Percentiles rank a stretch among this genome's conserved stretches.
These are phyloP conservation scores for Hypoxylon rickii DNA, from an alignment of 495 filamentous ascomycete genomes.

Conservation along the genomic window DNA sequence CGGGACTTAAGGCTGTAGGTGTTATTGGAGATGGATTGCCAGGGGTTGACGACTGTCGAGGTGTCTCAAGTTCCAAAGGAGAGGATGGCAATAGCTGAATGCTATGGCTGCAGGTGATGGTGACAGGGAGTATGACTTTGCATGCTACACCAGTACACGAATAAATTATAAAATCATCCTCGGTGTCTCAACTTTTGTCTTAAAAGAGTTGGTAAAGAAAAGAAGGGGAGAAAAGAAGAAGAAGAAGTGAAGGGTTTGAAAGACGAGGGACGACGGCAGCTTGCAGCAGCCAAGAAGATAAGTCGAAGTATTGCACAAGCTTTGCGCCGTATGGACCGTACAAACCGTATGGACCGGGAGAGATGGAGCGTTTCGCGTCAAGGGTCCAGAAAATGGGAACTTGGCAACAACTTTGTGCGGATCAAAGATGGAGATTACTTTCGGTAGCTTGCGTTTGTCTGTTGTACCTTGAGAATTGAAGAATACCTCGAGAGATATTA, in stretches of 20 bases:
- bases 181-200: not conserved
- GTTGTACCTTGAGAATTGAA: no score
- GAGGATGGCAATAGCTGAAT: slow-evolving; percentile 1
- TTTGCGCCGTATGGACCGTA: slow-evolving; percentile 3
- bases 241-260: slow-evolving; percentile 7
- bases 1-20: not conserved
- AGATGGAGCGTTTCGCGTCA: slow-evolving; percentile 26
- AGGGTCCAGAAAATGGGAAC: slow-evolving; percentile 27
- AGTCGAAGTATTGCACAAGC: slow-evolving; percentile 4
- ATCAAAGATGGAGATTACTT: slow-evolving; percentile 14
- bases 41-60: slow-evolving; percentile 11
- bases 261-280: slow-evolving; percentile 21
- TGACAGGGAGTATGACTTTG: slow-evolving; percentile 22
- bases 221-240: not conserved
- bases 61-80: slow-evolving; percentile 1
- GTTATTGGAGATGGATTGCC: not conserved
- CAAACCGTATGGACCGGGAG: not conserved
- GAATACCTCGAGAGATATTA: no score
- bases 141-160: slow-evolving; percentile 24
- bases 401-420: not conserved
- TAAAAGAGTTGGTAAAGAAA: not conserved
- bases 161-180: slow-evolving; percentile 1
- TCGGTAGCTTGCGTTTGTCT: slow-evolving; percentile 2
- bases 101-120: slow-evolving; percentile 34
- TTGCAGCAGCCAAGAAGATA: slow-evolving; percentile 34